Evolutionary conservation across 768 basidiomycete species (phyloP).

Genomic region (Tricholoma flavovirens): DNA sequence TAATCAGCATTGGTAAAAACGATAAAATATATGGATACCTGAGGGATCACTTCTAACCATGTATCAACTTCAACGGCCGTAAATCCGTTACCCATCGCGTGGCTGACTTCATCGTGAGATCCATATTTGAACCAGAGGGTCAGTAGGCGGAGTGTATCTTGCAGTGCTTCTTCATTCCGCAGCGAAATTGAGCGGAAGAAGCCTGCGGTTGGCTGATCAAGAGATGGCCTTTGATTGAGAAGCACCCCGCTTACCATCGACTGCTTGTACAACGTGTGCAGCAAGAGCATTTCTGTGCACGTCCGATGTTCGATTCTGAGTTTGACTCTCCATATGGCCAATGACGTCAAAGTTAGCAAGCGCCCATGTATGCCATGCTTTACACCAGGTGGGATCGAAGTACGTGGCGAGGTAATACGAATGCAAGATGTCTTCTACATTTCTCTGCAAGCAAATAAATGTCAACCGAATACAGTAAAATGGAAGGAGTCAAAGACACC

Average conservation of each 20-base stretch:
- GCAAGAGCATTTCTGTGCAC: conserved; percentile 60
- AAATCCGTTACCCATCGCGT: conserved; percentile 85
- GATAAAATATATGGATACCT: conserved; percentile 45
- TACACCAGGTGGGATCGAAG: conserved; percentile 95
- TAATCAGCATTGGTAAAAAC: not conserved
- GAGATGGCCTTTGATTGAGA: not conserved
- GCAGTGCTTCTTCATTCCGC: conserved; percentile 84
- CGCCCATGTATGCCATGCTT: conserved; percentile 99
- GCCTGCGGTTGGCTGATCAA: conserved; percentile 36
- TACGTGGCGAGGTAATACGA: conserved; percentile 85
- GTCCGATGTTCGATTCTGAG: conserved; percentile 49
- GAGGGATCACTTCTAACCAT: conserved; percentile 98
- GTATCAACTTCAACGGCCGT: conserved; percentile 90
- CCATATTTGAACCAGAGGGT: conserved; percentile 99
- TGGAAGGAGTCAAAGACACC: conserved; percentile 21
- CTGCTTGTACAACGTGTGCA: conserved; percentile 84
- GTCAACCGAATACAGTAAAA: not conserved
- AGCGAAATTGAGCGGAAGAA: conserved; percentile 95
- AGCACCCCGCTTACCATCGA: conserved; percentile 59
- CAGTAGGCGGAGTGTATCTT: conserved; percentile 90
- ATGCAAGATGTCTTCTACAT: conserved; percentile 75
- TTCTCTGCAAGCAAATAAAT: conserved; percentile 49
- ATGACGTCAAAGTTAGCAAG: conserved; percentile 95
- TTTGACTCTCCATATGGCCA: conserved; percentile 66
- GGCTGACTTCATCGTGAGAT: conserved; percentile 80